Evolutionary conservation across 495 filamentous ascomycete species (phyloP), one percentile per base, ranked within the genome.

Genomic region (Neurospora sp.): DNA sequence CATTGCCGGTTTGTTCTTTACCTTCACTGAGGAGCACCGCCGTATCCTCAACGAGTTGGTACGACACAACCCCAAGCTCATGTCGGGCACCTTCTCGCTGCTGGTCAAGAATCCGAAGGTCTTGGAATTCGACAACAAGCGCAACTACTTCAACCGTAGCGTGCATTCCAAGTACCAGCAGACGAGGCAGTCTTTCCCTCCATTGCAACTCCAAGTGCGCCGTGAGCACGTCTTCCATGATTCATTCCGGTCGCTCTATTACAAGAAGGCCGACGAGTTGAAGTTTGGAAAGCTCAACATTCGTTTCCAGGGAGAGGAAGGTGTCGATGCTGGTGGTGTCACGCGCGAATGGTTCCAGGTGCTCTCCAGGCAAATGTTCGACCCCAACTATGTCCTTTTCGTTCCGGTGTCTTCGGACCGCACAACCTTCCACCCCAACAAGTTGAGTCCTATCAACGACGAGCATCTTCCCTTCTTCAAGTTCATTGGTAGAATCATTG

Each of bases 281-380:
- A 99, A 99, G 82, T 97, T 94, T 79, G 95, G 96, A 71, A 99
- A 98, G 82, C 87, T 99, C 70, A 98, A 93, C 80, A 97, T 99
- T 74, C 91, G 96, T 70, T 99, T 99, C 89, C 92, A 94, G 78
- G 93, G 93, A 27, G 96, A 99, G 84, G 96, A 99, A 79, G 96
- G 96, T 78, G 94, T 99, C 71, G 96, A 99, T 84, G 96, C 96
- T 40, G 96, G 96, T 73, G 96, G 96, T 83, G 96, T 99, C 66
- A 98, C 96, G 71, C 90, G 96, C 81, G 96, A 99, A 86, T 99
- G 96, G 96, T 99, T 99, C 87, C 94, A 97, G 81, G 96, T 97
- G 48, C 92, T 99, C 76, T 90, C 96, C 14, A 87, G 94, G 71
- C 96, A 98, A 79, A 99, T 99, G 96, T 99, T 99, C 82, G 96